phyloP scores from a whole-genome alignment of 441 rosid species.

The Pelargonium citronellum region DNA sequence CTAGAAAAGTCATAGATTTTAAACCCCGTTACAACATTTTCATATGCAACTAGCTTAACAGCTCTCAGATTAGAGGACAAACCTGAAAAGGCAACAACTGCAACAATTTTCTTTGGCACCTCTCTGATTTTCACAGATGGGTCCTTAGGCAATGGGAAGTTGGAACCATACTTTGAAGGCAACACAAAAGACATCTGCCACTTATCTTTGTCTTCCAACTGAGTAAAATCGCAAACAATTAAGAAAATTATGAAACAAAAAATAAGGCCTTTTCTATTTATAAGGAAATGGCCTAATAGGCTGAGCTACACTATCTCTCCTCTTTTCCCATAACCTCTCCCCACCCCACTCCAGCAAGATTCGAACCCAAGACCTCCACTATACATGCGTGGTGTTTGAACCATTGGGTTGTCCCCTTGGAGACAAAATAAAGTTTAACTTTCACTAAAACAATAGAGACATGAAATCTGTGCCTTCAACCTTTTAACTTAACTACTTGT shows the following conservation, averaged over 20 bases:
- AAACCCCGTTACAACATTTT: neutral
- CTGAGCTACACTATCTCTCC: no score
- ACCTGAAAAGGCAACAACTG: slow-evolving; percentile 80
- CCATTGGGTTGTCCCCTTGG: no score
- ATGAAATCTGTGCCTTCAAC: neutral
- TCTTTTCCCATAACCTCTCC: no score
- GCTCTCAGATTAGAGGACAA: slow-evolving; percentile 8
- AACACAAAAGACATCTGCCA: slow-evolving; percentile 92
- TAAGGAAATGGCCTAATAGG: no score
- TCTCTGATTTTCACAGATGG: slow-evolving; percentile 55
- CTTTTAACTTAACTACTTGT: no score
- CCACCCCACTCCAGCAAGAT: no score
- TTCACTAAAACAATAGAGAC: neutral
- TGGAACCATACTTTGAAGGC: slow-evolving; percentile 76
- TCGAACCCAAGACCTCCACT: no score
- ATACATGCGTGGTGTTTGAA: no score
- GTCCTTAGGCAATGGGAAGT: slow-evolving; percentile 73
- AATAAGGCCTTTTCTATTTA: neutral
- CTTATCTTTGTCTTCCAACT: slow-evolving; percentile 54
- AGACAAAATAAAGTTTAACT: neutral
- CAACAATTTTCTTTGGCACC: slow-evolving; percentile 65
- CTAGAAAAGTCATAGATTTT: neutral
- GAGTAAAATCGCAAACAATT: slow-evolving; percentile 17
- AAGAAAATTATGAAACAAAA: slow-evolving; percentile 5
- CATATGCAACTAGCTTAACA: neutral